Evolutionary conservation across 352 stramenopile genomes (phyloP).

Genomic region (Phytophthora hibernalis): DNA sequence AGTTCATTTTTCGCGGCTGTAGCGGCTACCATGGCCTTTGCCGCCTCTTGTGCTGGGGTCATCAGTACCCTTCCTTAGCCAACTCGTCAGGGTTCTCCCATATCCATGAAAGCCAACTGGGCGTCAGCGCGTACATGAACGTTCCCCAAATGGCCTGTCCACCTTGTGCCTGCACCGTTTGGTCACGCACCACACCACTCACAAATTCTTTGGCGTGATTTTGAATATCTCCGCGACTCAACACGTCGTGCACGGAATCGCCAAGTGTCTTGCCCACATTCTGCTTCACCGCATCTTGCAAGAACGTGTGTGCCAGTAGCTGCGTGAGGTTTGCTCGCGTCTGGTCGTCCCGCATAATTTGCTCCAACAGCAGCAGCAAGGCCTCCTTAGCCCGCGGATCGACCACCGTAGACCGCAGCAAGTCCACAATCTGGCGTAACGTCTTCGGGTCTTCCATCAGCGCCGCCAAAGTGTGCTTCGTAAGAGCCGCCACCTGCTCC

Average conservation of each 20-base stretch:
- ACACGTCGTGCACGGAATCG: constrained; percentile 77
- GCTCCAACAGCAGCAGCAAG: constrained; percentile 63
- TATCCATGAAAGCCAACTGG: constrained; percentile 79
- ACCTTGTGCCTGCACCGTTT: constrained; percentile 81
- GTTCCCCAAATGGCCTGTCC: constrained; percentile 84
- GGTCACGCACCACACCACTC: constrained; percentile 76
- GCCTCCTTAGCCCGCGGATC: constrained; percentile 59
- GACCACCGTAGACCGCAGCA: constrained; percentile 54
- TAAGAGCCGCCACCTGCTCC: constrained; percentile 59
- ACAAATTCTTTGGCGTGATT: constrained; percentile 89
- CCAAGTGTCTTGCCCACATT: constrained; percentile 62
- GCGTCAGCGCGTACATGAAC: constrained; percentile 82
- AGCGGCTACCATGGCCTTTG: constrained; percentile 43
- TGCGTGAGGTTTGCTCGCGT: constrained; percentile 63
- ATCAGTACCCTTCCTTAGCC: constrained; percentile 15
- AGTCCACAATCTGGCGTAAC: constrained; percentile 59
- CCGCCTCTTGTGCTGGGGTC: constrained; percentile 30
- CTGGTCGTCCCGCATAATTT: constrained; percentile 67
- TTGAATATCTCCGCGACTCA: constrained; percentile 79
- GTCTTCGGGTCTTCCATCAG: constrained; percentile 67
- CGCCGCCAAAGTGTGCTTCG: constrained; percentile 51
- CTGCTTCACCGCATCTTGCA: constrained; percentile 72
- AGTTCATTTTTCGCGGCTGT: constrained; percentile 40
- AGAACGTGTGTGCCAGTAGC: constrained; percentile 71
- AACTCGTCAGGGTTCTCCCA: constrained; percentile 49